phyloP scores from a whole-genome alignment of 805 yeast species.

The Yarrowia sp. region DNA sequence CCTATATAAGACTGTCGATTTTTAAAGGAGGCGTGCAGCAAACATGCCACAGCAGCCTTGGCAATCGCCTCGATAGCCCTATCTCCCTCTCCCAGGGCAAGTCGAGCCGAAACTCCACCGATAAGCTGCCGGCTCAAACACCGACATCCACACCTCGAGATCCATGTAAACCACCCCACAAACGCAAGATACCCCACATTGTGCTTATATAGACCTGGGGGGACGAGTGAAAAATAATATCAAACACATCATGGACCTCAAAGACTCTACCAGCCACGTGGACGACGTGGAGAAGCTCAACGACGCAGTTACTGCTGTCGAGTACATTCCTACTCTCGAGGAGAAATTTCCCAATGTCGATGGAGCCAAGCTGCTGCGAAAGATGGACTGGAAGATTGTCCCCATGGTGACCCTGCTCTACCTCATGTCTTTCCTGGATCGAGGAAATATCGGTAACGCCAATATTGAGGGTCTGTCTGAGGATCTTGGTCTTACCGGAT shows the following conservation, averaged over 20 bases:
- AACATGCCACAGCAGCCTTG: background rate
- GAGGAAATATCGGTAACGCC: slow-evolving; percentile 55
- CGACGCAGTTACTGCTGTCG: background rate
- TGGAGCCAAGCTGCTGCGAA: slow-evolving; percentile 36
- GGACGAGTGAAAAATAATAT: background rate
- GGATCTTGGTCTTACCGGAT: slow-evolving; percentile 40
- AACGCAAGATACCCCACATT: slow-evolving; percentile 14
- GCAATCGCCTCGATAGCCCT: slow-evolving; percentile 20
- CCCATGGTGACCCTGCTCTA: slow-evolving; percentile 50
- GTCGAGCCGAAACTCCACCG: slow-evolving; percentile 5
- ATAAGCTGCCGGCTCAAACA: background rate
- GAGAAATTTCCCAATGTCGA: slow-evolving; percentile 30
- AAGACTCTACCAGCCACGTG: background rate
- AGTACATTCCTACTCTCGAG: background rate
- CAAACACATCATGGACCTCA: background rate
- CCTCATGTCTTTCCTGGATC: slow-evolving; percentile 50
- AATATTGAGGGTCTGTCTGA: slow-evolving; percentile 50
- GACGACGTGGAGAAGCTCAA: slow-evolving; percentile 19
- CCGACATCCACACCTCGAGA: background rate
- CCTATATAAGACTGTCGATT: background rate
- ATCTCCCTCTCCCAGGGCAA: background rate
- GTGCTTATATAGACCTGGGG: background rate
- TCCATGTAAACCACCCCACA: slow-evolving; percentile 6
- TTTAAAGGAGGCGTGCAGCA: slow-evolving; percentile 4
- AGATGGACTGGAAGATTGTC: slow-evolving; percentile 45